phyloP scores from a whole-genome alignment of 345 rosid genomes.

The Gossypium arboreum region DNA sequence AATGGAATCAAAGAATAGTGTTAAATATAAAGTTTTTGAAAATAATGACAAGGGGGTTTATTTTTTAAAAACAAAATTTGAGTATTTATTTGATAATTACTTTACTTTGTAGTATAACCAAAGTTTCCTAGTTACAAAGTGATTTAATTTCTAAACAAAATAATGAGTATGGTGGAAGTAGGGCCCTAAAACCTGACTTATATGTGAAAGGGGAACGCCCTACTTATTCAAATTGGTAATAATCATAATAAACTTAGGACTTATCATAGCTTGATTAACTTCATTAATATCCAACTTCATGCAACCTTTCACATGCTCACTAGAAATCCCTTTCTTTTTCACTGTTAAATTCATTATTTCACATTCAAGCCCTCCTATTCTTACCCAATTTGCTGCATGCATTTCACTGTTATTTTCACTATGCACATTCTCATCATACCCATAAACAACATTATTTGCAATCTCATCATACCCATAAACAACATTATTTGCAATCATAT shows the following conservation, averaged over 20 bases:
- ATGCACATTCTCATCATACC: background rate
- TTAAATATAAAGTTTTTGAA: no score
- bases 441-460: no score
- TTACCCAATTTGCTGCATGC: background rate
- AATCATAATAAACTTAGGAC: background rate
- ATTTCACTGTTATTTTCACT: background rate
- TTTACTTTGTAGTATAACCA: background rate
- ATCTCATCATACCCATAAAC: no score
- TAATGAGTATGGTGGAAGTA: slow-evolving; percentile 1
- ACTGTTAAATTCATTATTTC: background rate
- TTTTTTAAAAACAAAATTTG: no score
- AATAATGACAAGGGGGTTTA: no score
- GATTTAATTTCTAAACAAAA: slow-evolving; percentile 6
- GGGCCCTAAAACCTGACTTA: background rate
- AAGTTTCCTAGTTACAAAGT: background rate
- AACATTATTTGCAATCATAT: no score
- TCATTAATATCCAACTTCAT: background rate
- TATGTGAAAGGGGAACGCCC: background rate
- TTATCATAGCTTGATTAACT: slow-evolving; percentile 1
- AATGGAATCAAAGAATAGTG: no score
- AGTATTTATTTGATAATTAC: no score
- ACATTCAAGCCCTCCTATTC: background rate
- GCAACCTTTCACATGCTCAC: background rate
- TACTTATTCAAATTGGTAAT: slow-evolving; percentile 5
- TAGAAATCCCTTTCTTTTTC: background rate